Evolutionary conservation across 2,329 filamentous ascomycete genomes (phyloP).

Genomic region (Fusarium sambucinum): DNA sequence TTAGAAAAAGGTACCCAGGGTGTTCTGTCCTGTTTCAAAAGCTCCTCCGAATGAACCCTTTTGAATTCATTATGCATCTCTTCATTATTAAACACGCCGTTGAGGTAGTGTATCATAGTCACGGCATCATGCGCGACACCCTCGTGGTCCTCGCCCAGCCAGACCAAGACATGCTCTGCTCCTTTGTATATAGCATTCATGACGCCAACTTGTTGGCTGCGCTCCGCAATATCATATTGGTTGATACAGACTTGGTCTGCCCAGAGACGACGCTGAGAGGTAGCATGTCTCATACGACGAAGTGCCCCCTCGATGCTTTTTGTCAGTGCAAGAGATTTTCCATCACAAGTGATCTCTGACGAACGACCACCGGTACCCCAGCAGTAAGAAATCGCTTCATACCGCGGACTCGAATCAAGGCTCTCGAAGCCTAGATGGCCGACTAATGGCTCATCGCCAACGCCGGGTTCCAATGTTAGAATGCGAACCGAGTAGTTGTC

Average conservation of each 20-base stretch:
- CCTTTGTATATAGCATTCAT: constrained; percentile 56
- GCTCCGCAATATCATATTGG: constrained; percentile 53
- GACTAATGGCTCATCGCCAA: constrained; percentile 46
- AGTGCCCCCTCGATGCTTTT: constrained; percentile 51
- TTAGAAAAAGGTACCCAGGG: constrained; percentile 52
- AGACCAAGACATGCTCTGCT: constrained; percentile 52
- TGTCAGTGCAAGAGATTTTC: constrained; percentile 46
- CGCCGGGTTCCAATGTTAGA: constrained; percentile 50
- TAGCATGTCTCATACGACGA: constrained; percentile 46
- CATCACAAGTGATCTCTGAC: constrained; percentile 44
- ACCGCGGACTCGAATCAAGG: constrained; percentile 43
- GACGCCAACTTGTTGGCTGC: constrained; percentile 53
- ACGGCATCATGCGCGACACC: constrained; percentile 48
- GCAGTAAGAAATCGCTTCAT: constrained; percentile 55
- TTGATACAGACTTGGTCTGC: constrained; percentile 59
- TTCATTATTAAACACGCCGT: constrained; percentile 50
- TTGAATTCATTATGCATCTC: constrained; percentile 48
- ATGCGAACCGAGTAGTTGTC: constrained; percentile 48
- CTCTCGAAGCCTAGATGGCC: constrained; percentile 46
- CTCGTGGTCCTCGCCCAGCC: constrained; percentile 51
- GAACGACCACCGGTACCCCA: constrained; percentile 49
- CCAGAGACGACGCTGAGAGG: constrained; percentile 51
- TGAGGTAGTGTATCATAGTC: constrained; percentile 46
- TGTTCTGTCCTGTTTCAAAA: constrained; percentile 46
- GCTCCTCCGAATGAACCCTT: constrained; percentile 49